Conservation (phyloP, 306 rosid species). For the Vicia sativa region DNA sequence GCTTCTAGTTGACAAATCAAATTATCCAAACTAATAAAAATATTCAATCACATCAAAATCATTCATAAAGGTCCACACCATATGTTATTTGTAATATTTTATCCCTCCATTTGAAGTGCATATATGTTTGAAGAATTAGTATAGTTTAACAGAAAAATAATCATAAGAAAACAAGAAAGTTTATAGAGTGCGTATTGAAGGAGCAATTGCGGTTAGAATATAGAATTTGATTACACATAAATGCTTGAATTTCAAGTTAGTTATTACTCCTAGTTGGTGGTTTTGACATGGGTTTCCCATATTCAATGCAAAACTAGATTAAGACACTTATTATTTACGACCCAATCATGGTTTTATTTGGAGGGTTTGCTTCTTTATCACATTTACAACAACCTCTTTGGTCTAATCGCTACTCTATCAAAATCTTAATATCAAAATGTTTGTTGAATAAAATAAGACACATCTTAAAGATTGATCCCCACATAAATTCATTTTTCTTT, state of each 20-base stretch:
- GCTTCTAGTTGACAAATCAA: constrained; percentile 21
- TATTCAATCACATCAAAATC: constrained; percentile 33
- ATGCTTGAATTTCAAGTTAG: constrained; percentile 60
- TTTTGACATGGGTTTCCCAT: constrained; percentile 40
- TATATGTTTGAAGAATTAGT: constrained; percentile 28
- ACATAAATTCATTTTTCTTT: constrained; percentile 31
- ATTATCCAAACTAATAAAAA: constrained; percentile 28
- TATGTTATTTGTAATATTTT: constrained; percentile 5
- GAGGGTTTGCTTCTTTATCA: constrained; percentile 74
- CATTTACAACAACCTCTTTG: constrained; percentile 71
- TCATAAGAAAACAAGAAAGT: constrained; percentile 26
- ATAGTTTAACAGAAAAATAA: constrained; percentile 32
- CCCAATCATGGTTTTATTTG: constrained; percentile 42
- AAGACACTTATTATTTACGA: constrained; percentile 45
- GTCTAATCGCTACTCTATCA: constrained; percentile 65
- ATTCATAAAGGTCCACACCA: constrained; percentile 41
- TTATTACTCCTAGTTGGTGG: constrained; percentile 35
- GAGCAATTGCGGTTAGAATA: constrained; percentile 57
- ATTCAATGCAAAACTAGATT: constrained; percentile 44
- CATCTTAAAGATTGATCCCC: constrained; percentile 21
- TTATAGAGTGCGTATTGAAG: constrained; percentile 46
- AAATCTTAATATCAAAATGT: constrained; percentile 66
- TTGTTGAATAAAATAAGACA: constrained; percentile 58
- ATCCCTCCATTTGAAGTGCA: constrained; percentile 19
- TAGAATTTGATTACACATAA: constrained; percentile 44